Percentiles rank a stretch among this genome's conserved stretches.
Conservation (phyloP, 768 basidiomycete genomes). For the Podaxis sp. region DNA sequence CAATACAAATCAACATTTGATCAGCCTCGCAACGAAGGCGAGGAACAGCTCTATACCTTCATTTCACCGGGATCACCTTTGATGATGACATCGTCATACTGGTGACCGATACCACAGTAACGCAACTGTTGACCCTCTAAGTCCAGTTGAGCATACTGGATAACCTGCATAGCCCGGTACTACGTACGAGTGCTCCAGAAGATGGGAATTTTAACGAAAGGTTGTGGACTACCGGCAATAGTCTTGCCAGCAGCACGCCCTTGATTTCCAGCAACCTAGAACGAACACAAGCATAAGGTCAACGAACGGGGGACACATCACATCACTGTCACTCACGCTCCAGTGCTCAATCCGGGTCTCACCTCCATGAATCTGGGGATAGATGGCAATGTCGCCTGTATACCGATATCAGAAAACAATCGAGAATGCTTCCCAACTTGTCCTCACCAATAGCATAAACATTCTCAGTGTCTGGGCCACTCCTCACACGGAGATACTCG, state of each 20-base stretch:
- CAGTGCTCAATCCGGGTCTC: constrained; percentile 81
- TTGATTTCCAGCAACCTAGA: constrained; percentile 79
- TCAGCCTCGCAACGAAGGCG: neutral
- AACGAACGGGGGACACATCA: neutral
- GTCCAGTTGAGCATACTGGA: neutral
- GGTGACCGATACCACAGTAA: constrained; percentile 74
- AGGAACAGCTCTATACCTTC: constrained; percentile 52
- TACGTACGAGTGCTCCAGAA: constrained; percentile 89
- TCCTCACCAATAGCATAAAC: constrained; percentile 70
- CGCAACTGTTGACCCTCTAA: constrained; percentile 84
- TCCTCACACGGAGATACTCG: constrained; percentile 62
- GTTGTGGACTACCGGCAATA: constrained; percentile 62
- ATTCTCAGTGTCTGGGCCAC: constrained; percentile 40
- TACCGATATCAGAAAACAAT: neutral
- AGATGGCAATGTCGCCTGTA: constrained; percentile 77
- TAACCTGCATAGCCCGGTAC: neutral
- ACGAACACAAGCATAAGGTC: neutral
- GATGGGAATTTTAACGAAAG: constrained; percentile 79
- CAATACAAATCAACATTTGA: neutral
- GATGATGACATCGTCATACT: constrained; percentile 77
- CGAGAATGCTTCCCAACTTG: neutral
- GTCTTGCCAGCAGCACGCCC: constrained; percentile 81
- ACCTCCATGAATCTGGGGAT: constrained; percentile 61
- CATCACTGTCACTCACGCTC: constrained; percentile 53
- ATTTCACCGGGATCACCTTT: constrained; percentile 73